phyloP scores from a whole-genome alignment of 768 basidiomycete genomes.

The Multifurca ochricompacta region DNA sequence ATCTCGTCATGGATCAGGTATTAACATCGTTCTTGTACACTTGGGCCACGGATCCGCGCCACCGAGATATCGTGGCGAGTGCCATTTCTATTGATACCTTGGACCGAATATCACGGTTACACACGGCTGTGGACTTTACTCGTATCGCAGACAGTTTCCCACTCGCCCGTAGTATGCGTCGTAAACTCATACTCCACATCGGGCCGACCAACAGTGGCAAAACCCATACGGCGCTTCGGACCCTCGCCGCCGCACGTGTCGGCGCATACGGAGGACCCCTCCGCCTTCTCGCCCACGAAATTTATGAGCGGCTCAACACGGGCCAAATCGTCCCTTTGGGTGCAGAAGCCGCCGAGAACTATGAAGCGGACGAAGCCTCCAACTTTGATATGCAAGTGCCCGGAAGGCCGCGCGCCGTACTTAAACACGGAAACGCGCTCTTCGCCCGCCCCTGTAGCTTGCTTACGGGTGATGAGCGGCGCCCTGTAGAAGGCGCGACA shows the following conservation, averaged over 20 bases:
- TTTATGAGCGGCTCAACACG: constrained; percentile 83
- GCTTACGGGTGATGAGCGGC: constrained; percentile 85
- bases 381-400: constrained; percentile 29
- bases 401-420: constrained; percentile 19
- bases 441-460: constrained; percentile 71
- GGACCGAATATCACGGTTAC: constrained; percentile 24
- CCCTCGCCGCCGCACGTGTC: constrained; percentile 61
- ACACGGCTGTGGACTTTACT: constrained; percentile 34
- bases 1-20: constrained; percentile 37
- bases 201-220: constrained; percentile 98
- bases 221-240: constrained; percentile 87
- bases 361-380: constrained; percentile 34
- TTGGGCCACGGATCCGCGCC: constrained; percentile 41
- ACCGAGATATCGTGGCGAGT: not conserved
- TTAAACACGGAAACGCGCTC: constrained; percentile 34
- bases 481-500: constrained; percentile 51
- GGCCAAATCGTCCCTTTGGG: constrained; percentile 81
- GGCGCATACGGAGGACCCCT: constrained; percentile 91
- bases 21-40: constrained; percentile 46
- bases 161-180: constrained; percentile 48
- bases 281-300: constrained; percentile 89
- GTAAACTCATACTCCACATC: constrained; percentile 90
- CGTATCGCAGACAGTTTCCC: constrained; percentile 39
- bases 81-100: constrained; percentile 21
- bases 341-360: constrained; percentile 34